These are phyloP conservation scores for Stipa capillata DNA, from an alignment of 176 grass and related monocot genomes.

Conservation along the genomic window DNA sequence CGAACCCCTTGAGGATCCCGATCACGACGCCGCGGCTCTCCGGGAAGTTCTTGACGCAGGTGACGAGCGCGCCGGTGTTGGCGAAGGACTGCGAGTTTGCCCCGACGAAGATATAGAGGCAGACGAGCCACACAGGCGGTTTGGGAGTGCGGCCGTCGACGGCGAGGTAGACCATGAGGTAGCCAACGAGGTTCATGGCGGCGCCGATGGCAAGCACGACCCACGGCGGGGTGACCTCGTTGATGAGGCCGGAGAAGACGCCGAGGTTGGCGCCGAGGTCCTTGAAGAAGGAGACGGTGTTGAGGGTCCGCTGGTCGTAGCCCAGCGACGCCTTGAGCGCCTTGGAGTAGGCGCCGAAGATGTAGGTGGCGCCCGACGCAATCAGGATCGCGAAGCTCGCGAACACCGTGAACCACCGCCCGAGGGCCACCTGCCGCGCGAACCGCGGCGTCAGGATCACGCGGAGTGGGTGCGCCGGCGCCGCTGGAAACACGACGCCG, in stretches of 20 bases:
- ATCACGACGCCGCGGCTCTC: constrained; percentile 50
- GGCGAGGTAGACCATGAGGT: constrained; percentile 71
- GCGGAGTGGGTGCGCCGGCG: too few relatives aligned
- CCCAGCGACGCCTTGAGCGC: constrained; percentile 36
- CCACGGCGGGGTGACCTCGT: constrained; percentile 48
- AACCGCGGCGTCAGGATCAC: background rate
- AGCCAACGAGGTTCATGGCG: constrained; percentile 49
- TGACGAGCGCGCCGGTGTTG: constrained; percentile 52
- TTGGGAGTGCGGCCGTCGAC: constrained; percentile 25
- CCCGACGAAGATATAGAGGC: constrained; percentile 49
- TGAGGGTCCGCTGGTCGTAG: constrained; percentile 53
- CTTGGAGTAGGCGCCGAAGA: constrained; percentile 43
- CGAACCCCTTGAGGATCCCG: constrained; percentile 47
- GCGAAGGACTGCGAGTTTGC: constrained; percentile 62
- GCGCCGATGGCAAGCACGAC: constrained; percentile 40
- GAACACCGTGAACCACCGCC: constrained; percentile 37
- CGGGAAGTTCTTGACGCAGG: constrained; percentile 56
- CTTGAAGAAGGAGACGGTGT: constrained; percentile 59
- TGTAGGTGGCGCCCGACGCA: constrained; percentile 30
- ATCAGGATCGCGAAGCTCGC: constrained; percentile 23
- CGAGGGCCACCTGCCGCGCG: constrained; percentile 3
- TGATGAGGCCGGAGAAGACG: constrained; percentile 40
- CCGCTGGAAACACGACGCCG: too few relatives aligned
- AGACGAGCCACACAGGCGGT: constrained; percentile 45
- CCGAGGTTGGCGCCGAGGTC: constrained; percentile 61